Evolutionary conservation across 495 filamentous ascomycete species (phyloP).

Genomic region (Tuber melanosporum): DNA sequence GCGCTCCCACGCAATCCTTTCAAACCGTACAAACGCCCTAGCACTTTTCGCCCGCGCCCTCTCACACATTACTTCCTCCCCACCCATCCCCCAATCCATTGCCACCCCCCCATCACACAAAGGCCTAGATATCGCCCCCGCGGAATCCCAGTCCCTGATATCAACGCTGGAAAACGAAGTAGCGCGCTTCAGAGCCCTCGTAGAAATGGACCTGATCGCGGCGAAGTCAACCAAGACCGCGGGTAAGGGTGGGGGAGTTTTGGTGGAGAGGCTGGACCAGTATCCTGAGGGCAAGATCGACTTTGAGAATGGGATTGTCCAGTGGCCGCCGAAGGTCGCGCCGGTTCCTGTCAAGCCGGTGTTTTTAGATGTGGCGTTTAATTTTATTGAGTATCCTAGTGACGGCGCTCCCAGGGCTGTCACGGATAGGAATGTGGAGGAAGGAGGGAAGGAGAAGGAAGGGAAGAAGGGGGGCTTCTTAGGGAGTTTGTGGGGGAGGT

Average conservation of each 20-base stretch:
- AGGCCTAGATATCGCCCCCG: slow-evolving; percentile 53
- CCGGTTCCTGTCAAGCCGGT: slow-evolving; percentile 89
- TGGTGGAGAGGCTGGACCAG: slow-evolving; percentile 66
- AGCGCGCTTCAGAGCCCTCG: slow-evolving; percentile 70
- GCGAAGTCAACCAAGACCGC: slow-evolving; percentile 43
- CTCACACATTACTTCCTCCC: slow-evolving; percentile 48
- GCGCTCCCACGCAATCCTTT: slow-evolving; percentile 70
- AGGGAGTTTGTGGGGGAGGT: slow-evolving; percentile 42
- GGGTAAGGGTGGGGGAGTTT: slow-evolving; percentile 45
- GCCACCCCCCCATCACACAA: slow-evolving; percentile 39
- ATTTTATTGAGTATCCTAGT: slow-evolving; percentile 92
- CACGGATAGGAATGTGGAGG: slow-evolving; percentile 16
- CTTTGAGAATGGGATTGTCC: slow-evolving; percentile 67
- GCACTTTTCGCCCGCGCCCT: slow-evolving; percentile 66
- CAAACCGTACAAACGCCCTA: slow-evolving; percentile 70
- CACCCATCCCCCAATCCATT: slow-evolving; percentile 42
- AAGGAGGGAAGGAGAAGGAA: slow-evolving; percentile 18
- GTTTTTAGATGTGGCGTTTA: slow-evolving; percentile 95
- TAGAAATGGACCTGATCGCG: slow-evolving; percentile 62
- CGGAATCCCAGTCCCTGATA: slow-evolving; percentile 53
- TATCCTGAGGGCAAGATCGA: slow-evolving; percentile 64
- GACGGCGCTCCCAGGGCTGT: slow-evolving; percentile 25
- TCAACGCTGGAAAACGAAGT: slow-evolving; percentile 60
- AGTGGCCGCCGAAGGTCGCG: slow-evolving; percentile 74
- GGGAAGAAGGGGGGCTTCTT: slow-evolving; percentile 37